Base-by-base conservation (phyloP, 2,329 filamentous ascomycete species). In the Scedosporium minutisporum region DNA sequence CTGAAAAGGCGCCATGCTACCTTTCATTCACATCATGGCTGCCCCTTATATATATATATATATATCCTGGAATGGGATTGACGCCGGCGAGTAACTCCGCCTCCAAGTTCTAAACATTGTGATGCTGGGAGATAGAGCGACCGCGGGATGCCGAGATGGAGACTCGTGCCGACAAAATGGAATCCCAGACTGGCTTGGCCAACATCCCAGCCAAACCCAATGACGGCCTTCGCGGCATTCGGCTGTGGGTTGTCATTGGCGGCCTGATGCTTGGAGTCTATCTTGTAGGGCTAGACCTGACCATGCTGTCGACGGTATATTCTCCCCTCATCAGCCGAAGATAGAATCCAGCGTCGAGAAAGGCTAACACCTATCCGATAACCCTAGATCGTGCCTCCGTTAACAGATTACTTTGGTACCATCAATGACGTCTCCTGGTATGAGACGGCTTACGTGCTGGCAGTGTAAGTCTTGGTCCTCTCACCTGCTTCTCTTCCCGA, bases 341-440 rank as follows among this genome's bases (percentile, higher is more conserved):
- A 16, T 48, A 48, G 18, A 48, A 48, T 21, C 18, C 16, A 4
- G 9, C 12, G 33, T 14, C 10, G 33, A 38, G 16, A 9, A 7
- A 1, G 16, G 44, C 16, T 48, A 18, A 48, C 44, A 6, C 44
- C 16, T 48, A 7, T 7, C 44, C 9, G 16, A n/a, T 2, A 48
- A 2, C 44, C 7, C 6, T 48, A 48, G 44, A 48, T 48, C 18
- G 23, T 55, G 23, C 51, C 51, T 5, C 61, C 63, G 3, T 60
- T 64, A 6, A 64, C 63, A 14, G 25, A 63, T 21, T 48, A 64
- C 3, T 64, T 64, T 21, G 33, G 27, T 10, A 64, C 62, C 5
- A 44, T 64, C 1, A 33, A 58, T 23, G 62, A 64, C 58, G 60
- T 64, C 16, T 63, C 62, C 1, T 64, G 63, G 63, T 64, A 64